These are phyloP conservation scores for Colletotrichum scovillei DNA, from an alignment of 2,329 filamentous ascomycete genomes.

Conservation along the genomic window DNA sequence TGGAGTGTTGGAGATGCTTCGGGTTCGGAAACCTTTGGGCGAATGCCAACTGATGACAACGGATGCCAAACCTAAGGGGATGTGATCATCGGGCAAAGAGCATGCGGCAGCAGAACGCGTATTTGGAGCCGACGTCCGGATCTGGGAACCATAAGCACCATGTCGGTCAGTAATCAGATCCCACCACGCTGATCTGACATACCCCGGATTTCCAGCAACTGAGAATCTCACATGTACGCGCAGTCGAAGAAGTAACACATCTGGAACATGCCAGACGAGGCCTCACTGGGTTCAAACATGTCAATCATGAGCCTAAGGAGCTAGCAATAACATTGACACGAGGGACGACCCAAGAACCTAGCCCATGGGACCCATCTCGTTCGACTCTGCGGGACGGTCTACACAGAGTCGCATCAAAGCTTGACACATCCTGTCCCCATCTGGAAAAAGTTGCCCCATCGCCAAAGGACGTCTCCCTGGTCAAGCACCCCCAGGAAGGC, in stretches of 20 bases:
- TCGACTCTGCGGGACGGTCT: conserved; percentile 2
- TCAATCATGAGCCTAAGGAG: not conserved
- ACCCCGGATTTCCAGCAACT: not conserved
- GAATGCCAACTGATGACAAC: conserved; percentile 10
- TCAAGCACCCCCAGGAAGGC: conserved; percentile 10
- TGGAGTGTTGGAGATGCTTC: not conserved
- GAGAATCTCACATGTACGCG: no score
- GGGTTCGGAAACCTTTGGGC: not conserved
- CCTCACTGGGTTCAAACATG: not conserved
- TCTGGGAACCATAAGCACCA: conserved; percentile 8
- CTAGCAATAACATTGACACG: not conserved
- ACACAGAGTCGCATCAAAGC: conserved; percentile 26
- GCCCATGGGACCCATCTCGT: conserved; percentile 24
- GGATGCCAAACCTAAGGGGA: not conserved
- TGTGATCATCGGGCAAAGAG: not conserved
- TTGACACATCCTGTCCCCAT: conserved; percentile 26
- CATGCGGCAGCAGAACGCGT: not conserved
- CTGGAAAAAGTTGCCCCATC: conserved; percentile 26
- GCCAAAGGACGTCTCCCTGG: conserved; percentile 3
- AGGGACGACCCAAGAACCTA: conserved; percentile 6
- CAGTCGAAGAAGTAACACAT: not conserved
- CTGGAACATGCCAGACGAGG: not conserved
- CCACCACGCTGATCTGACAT: not conserved
- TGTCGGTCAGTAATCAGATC: not conserved
- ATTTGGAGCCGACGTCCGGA: not conserved